Conservation (phyloP, 2,329 filamentous ascomycete genomes). For the Hypoxylon sp. region DNA sequence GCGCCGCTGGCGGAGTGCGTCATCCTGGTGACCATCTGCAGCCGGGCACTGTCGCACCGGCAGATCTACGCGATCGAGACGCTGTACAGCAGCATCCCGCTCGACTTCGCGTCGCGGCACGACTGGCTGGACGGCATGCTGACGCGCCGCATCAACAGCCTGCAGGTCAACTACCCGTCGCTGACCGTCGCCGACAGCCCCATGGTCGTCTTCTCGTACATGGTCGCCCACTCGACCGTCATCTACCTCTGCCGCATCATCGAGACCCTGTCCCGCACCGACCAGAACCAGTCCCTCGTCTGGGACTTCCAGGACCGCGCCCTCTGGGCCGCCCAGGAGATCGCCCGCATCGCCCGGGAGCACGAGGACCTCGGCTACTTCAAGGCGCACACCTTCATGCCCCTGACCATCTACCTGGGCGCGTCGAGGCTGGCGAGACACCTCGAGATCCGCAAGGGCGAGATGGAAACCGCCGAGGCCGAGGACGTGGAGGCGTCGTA, state of each 20-base stretch:
- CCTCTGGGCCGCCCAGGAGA: conserved; percentile 30
- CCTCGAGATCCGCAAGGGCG: conserved; percentile 24
- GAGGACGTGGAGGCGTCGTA: conserved; percentile 22
- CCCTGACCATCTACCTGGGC: conserved; percentile 28
- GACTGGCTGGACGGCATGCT: conserved; percentile 31
- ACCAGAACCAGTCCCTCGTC: conserved; percentile 22
- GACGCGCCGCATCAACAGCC: conserved; percentile 27
- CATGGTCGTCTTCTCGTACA: conserved; percentile 33
- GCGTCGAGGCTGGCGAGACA: conserved; percentile 24
- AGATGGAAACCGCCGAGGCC: conserved; percentile 13
- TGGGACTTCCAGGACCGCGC: conserved; percentile 31
- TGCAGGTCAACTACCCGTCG: conserved; percentile 27
- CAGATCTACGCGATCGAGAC: conserved; percentile 32
- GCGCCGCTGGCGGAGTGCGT: conserved; percentile 32
- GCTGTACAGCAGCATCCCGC: conserved; percentile 28
- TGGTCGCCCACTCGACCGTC: conserved; percentile 24
- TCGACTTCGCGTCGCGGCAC: conserved; percentile 29
- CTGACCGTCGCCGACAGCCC: conserved; percentile 26
- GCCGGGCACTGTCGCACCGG: conserved; percentile 29
- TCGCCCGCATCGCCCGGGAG: conserved; percentile 27
- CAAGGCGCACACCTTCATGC: conserved; percentile 32
- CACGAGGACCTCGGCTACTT: conserved; percentile 33
- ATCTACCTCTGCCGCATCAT: conserved; percentile 30
- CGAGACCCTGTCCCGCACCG: conserved; percentile 22
- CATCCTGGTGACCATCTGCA: conserved; percentile 32